phyloP scores from a whole-genome alignment of 306 rosid species.

The Gynostemma pentaphyllum region DNA sequence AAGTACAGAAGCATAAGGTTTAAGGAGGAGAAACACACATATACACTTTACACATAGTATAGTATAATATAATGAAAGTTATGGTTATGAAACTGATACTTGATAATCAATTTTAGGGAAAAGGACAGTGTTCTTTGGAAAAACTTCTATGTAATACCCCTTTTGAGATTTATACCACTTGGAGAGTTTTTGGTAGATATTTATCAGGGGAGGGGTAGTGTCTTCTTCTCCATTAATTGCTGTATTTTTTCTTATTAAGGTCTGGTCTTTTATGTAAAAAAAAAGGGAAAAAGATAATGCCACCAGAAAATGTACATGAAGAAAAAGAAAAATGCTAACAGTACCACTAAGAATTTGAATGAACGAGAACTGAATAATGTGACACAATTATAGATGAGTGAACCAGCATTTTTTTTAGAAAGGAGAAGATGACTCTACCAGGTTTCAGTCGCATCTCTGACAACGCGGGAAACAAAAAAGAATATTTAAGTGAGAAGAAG shows the following conservation, averaged over 20 bases:
- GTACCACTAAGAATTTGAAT: background rate
- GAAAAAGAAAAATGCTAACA: background rate
- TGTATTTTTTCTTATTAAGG: background rate
- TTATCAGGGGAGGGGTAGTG: background rate
- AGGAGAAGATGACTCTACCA: conserved; percentile 2
- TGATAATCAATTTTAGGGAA: background rate
- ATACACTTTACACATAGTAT: too few relatives aligned
- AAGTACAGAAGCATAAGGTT: background rate
- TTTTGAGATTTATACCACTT: background rate
- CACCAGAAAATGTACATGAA: too few relatives aligned
- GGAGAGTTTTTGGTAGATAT: background rate
- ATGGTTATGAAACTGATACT: background rate
- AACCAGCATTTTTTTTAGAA: background rate
- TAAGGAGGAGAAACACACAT: background rate
- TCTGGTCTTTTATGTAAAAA: background rate
- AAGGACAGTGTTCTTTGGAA: background rate
- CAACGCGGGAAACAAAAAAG: background rate
- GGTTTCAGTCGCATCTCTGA: background rate
- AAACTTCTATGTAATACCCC: background rate
- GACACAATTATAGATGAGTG: background rate
- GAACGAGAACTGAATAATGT: background rate
- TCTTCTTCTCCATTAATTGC: background rate
- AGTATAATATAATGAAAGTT: background rate
- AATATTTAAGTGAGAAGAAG: background rate
- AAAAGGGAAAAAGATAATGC: background rate